These are phyloP conservation scores for Populus deltoides DNA, from an alignment of 345 rosid genomes.

Conservation along the genomic window DNA sequence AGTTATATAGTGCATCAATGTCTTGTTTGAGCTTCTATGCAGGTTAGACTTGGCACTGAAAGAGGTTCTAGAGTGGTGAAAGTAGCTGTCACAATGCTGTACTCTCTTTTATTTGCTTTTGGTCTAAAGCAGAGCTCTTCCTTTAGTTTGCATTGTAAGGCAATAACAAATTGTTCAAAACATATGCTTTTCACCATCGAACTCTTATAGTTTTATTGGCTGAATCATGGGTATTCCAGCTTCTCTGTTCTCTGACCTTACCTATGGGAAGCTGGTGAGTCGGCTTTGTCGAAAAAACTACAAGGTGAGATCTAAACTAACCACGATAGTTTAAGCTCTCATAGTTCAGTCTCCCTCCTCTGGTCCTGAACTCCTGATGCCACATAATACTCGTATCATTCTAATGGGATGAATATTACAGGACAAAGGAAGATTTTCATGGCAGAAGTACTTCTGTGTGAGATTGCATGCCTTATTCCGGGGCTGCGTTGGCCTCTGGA, in stretches of 20 bases:
- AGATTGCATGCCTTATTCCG: conserved; percentile 69
- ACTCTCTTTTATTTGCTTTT: conserved; percentile 43
- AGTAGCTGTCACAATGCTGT: conserved; percentile 44
- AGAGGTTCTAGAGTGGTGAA: conserved; percentile 55
- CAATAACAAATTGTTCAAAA: conserved; percentile 1
- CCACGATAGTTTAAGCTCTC: neutral
- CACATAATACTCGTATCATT: no score
- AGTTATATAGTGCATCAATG: neutral
- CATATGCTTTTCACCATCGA: neutral
- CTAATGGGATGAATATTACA: conserved; percentile 14
- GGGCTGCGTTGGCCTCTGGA: conserved; percentile 73
- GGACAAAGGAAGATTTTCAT: conserved; percentile 79
- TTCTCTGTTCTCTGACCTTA: conserved; percentile 63
- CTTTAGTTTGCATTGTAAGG: conserved; percentile 68
- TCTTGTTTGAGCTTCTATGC: conserved; percentile 7
- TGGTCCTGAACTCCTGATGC: no score
- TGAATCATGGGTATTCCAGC: conserved; percentile 37
- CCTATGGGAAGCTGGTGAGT: conserved; percentile 67
- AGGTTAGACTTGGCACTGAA: conserved; percentile 77
- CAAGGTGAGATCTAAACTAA: conserved; percentile 41
- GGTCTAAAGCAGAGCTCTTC: conserved; percentile 55
- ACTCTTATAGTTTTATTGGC: neutral
- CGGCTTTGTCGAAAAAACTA: conserved; percentile 67
- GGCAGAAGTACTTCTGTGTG: conserved; percentile 94
- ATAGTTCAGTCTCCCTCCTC: no score